Evolutionary conservation across 768 basidiomycete genomes (phyloP).

Genomic region (Tubosaeta sp.): DNA sequence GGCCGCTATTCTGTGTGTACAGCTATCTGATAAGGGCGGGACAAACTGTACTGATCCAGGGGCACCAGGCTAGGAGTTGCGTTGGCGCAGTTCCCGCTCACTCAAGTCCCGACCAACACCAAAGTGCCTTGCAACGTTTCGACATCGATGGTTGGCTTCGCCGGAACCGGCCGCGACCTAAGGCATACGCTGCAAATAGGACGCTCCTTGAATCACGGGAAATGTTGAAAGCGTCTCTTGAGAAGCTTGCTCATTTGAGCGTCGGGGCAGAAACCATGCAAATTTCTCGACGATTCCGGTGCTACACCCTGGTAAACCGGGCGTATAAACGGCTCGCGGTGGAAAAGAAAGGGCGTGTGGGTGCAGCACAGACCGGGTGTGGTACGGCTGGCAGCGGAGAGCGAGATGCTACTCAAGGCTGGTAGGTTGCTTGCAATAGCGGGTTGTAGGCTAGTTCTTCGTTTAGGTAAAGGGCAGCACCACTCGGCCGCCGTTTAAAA

Average conservation of each 20-base stretch:
- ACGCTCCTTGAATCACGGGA: slow-evolving; percentile 58
- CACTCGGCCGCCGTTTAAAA: too few species aligned
- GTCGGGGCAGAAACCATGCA: slow-evolving; percentile 78
- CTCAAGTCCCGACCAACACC: slow-evolving; percentile 88
- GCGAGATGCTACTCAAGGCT: slow-evolving; percentile 54
- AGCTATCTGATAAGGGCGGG: background rate
- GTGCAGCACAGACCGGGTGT: slow-evolving; percentile 88
- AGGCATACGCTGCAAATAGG: slow-evolving; percentile 57
- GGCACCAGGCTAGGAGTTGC: slow-evolving; percentile 76
- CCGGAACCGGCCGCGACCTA: slow-evolving; percentile 61
- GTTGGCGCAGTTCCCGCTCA: slow-evolving; percentile 82
- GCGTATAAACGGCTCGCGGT: slow-evolving; percentile 85
- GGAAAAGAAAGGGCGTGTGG: slow-evolving; percentile 69
- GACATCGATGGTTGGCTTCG: slow-evolving; percentile 77
- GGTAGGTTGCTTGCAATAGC: slow-evolving; percentile 38
- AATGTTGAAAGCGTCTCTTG: slow-evolving; percentile 48
- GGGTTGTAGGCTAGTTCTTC: too few species aligned
- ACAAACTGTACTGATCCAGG: background rate
- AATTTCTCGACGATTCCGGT: slow-evolving; percentile 89
- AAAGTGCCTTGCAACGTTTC: slow-evolving; percentile 99
- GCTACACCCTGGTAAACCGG: slow-evolving; percentile 43
- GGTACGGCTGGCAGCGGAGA: slow-evolving; percentile 91
- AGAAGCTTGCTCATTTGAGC: slow-evolving; percentile 44
- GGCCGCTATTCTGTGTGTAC: slow-evolving; percentile 82
- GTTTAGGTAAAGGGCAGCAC: too few species aligned